Percentiles rank a stretch among this genome's conserved stretches.
Conservation (phyloP, 495 filamentous ascomycete species). For the Aspergillus coremiiformis region DNA sequence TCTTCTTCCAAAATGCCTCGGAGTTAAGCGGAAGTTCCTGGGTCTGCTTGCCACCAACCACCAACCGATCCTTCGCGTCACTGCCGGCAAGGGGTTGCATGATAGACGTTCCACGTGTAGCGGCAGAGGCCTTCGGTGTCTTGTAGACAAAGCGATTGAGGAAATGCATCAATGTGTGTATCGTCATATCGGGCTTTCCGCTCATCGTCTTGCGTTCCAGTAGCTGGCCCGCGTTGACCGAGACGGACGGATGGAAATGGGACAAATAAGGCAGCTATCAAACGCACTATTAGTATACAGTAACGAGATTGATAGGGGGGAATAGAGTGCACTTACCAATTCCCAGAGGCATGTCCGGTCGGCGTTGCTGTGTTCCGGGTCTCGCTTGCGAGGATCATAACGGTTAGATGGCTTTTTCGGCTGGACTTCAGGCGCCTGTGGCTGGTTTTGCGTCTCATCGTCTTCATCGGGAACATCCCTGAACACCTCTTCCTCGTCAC, state of each 20-base stretch:
- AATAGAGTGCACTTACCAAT: constrained; percentile 43
- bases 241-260: constrained; percentile 94
- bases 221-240: constrained; percentile 68
- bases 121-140: constrained; percentile 63
- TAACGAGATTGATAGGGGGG: background rate
- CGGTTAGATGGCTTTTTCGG: constrained; percentile 22
- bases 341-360: constrained; percentile 92
- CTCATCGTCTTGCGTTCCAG: constrained; percentile 59
- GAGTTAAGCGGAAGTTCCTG: constrained; percentile 61
- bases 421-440: constrained; percentile 14
- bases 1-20: constrained; percentile 86
- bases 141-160: constrained; percentile 95
- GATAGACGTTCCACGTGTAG: constrained; percentile 68
- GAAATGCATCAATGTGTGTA: constrained; percentile 88
- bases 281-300: constrained; percentile 8
- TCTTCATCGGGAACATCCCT: constrained; percentile 57
- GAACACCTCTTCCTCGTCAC: constrained; percentile 68
- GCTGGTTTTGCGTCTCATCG: constrained; percentile 28
- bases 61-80: constrained; percentile 54
- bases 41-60: constrained; percentile 47
- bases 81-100: constrained; percentile 86
- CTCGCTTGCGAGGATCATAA: constrained; percentile 85
- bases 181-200: constrained; percentile 78
- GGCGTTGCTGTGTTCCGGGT: constrained; percentile 86
- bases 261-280: constrained; percentile 57